phyloP scores from a whole-genome alignment of 1,284 basidiomycete genomes.

The Albatrellus sp. region DNA sequence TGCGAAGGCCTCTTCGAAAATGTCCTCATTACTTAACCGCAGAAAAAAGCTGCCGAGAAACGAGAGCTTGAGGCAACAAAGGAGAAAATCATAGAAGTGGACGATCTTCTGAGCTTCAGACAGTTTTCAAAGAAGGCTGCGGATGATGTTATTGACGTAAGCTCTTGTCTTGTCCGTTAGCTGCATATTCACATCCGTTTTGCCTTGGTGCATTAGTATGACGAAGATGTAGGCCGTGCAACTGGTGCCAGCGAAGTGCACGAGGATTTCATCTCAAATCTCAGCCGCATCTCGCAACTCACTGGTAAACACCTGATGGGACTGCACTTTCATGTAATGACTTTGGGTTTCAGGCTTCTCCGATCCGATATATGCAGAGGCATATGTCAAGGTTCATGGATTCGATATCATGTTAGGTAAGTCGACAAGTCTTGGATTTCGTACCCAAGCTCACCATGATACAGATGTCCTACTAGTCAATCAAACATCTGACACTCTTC shows the following conservation, averaged over 20 bases:
- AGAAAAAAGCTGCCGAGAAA: conserved; percentile 82
- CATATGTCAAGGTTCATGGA: conserved; percentile 95
- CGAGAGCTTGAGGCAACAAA: conserved; percentile 73
- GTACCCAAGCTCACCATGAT: not conserved
- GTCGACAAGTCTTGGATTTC: conserved; percentile 8
- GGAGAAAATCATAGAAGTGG: conserved; percentile 73
- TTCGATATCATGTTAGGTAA: conserved; percentile 90
- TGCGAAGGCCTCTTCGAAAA: not conserved
- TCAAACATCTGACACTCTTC: conserved; percentile 88
- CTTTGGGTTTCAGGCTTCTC: conserved; percentile 65
- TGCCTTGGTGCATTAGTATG: conserved; percentile 45
- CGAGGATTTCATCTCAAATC: conserved; percentile 95
- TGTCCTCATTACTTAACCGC: conserved; percentile 12
- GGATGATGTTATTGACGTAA: conserved; percentile 72
- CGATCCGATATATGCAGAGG: conserved; percentile 97
- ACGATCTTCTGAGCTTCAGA: conserved; percentile 86
- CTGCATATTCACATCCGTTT: not conserved
- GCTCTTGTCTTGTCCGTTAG: conserved; percentile 17
- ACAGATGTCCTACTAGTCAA: conserved; percentile 93
- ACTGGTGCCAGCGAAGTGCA: conserved; percentile 77
- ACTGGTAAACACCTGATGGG: conserved; percentile 45
- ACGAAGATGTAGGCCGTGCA: conserved; percentile 81
- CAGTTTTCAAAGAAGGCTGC: conserved; percentile 89
- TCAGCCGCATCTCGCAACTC: conserved; percentile 90
- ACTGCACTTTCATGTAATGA: conserved; percentile 2